Evolutionary conservation across 129 eudicot genomes (phyloP), one percentile per base, ranked within the genome.

Genomic region (Deinandra increscens): DNA sequence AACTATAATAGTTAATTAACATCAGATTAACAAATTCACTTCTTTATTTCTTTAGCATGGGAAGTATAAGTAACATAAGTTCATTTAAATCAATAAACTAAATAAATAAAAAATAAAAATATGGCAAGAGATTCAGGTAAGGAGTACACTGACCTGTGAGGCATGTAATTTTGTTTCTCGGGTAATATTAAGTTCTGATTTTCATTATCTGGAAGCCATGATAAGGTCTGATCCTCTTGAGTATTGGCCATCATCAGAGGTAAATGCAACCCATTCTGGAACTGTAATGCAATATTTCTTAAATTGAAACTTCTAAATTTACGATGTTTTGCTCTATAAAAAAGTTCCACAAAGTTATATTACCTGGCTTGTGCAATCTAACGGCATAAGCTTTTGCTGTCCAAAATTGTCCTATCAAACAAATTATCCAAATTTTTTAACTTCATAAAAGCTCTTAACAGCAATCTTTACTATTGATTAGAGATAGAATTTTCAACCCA

Each of bases 341-440:
- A 56, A 49, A n/a, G 37, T 7, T 61, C 18, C 43, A 18, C 34
- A 18, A 48, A 22, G 44, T 31, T 23, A 23, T 22, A 66, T 31
- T 76, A 89, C 97, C 88, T 83, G 95, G 71, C 60, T 83, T 17
- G 77, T 81, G 86, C 92, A 83, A 22, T 91, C 88, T 73, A 79
- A 78, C 12, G 82, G 81, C 67, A 81, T 51, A 74, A 81, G 78
- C 49, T 77, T 81, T 38, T 78, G 86, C 56, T 84, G 84, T 20
- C 69, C 82, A 66, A 81, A 62, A 41, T 78, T 83, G 51, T 87
- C 95, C 92, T 87, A 48, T 15, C 23, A 59, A 59, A 31, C 53
- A 6, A 41, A 51, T 20, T 49, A 44, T 26, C 38, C 43, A 39
- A n/a, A 17, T 8, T 49, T 41, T 26, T 7, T 37, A 68, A 46